phyloP scores from a whole-genome alignment of 1,284 basidiomycete species.

The Rhodotorula sp. region DNA sequence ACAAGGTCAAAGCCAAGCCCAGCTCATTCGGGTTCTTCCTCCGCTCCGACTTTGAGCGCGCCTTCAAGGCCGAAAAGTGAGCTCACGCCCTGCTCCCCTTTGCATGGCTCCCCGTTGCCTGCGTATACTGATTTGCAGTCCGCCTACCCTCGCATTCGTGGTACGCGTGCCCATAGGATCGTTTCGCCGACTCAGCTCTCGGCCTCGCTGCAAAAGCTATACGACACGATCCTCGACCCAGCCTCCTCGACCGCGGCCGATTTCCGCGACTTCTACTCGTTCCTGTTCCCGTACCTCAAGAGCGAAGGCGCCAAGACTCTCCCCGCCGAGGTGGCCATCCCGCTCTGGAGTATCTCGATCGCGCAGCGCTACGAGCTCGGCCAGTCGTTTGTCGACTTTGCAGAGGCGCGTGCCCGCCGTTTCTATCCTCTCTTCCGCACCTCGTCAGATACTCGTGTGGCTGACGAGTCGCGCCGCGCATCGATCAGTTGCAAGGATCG shows the following conservation, averaged over 20 bases:
- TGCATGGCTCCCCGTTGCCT: background rate
- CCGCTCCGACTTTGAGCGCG: constrained; percentile 15
- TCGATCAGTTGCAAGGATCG: constrained; percentile 18
- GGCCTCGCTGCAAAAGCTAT: background rate
- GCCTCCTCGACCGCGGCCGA: background rate
- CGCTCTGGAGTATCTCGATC: constrained; percentile 18
- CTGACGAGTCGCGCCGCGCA: too few species aligned
- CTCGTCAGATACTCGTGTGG: background rate
- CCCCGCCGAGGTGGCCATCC: constrained; percentile 14
- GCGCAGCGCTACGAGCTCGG: constrained; percentile 16
- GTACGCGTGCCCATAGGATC: constrained; percentile 4
- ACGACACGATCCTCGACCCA: background rate
- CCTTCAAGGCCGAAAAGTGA: constrained; percentile 17
- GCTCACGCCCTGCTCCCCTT: background rate
- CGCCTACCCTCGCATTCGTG: too few species aligned
- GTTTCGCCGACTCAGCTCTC: constrained; percentile 12
- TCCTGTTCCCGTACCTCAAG: constrained; percentile 32
- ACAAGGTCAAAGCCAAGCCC: constrained; percentile 21
- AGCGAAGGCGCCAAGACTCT: constrained; percentile 32
- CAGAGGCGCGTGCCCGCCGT: constrained; percentile 1
- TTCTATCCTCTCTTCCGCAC: too few species aligned
- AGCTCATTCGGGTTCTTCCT: constrained; percentile 26
- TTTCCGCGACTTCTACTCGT: constrained; percentile 29
- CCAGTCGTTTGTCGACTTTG: constrained; percentile 31
- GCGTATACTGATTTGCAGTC: too few species aligned